Conservation (phyloP, 139 green algal species). For the Astrephomene gubernaculifera region DNA sequence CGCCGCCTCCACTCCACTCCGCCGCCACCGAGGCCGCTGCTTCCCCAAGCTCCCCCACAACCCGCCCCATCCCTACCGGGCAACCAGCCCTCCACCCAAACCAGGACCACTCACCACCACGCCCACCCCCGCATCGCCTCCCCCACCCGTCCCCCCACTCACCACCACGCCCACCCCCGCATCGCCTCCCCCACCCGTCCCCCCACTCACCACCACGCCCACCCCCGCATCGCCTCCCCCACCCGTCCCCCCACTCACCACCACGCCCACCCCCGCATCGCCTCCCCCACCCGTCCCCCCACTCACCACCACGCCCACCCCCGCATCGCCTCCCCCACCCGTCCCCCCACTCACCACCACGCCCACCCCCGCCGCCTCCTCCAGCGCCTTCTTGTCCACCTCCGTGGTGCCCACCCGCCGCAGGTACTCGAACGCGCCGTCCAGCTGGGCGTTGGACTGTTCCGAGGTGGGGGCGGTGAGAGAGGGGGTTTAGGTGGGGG, state of each 20-base stretch:
- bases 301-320: neutral
- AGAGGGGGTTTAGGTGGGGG: neutral
- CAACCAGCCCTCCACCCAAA: no score
- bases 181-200: no score
- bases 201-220: no score
- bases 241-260: no score
- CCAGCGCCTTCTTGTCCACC: constrained; percentile 68
- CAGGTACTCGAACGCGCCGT: constrained; percentile 87
- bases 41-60: no score
- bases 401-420: constrained; percentile 62
- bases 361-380: constrained; percentile 84
- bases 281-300: neutral
- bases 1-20: no score
- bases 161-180: no score
- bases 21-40: no score
- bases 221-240: neutral
- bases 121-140: no score
- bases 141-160: no score
- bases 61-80: no score
- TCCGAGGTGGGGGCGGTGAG: neutral
- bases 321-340: neutral
- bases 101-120: no score
- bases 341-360: constrained; percentile 70
- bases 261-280: neutral
- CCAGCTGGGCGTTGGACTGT: constrained; percentile 84